Conservation (phyloP, 2,329 filamentous ascomycete genomes). For the Aureobasidium sp. region DNA sequence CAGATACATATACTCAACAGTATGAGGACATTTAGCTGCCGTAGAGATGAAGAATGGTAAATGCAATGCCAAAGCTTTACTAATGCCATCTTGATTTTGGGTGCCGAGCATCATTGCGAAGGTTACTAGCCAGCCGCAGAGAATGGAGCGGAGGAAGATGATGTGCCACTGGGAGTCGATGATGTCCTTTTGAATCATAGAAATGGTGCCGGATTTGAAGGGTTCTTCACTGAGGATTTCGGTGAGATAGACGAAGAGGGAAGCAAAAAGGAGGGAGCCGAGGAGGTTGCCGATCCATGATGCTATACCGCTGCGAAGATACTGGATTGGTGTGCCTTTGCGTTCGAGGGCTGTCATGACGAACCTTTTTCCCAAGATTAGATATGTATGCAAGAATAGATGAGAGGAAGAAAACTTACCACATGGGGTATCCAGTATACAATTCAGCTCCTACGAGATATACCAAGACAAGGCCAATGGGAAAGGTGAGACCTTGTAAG, state of each 20-base stretch:
- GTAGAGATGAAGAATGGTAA: constrained; percentile 22
- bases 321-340: constrained; percentile 15
- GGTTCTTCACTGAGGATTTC: constrained; percentile 17
- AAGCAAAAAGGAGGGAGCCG: constrained; percentile 15
- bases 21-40: constrained; percentile 21
- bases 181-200: constrained; percentile 18
- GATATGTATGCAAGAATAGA: no score
- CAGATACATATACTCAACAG: constrained; percentile 25
- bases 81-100: constrained; percentile 23
- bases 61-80: constrained; percentile 20
- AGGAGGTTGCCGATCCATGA: constrained; percentile 19
- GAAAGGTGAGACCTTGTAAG: constrained; percentile 20
- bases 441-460: constrained; percentile 23
- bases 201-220: constrained; percentile 16
- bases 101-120: constrained; percentile 18
- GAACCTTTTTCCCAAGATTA: not conserved
- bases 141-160: constrained; percentile 21
- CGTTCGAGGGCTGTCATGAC: constrained; percentile 20
- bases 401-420: constrained; percentile 6
- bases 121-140: constrained; percentile 23
- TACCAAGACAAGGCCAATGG: constrained; percentile 21
- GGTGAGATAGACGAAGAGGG: constrained; percentile 16
- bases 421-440: constrained; percentile 25
- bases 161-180: constrained; percentile 18
- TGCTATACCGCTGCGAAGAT: constrained; percentile 14